Evolutionary conservation across 352 stramenopile species (phyloP), one percentile per base, ranked within the genome.

Genomic region (Pythium folliculosum): DNA sequence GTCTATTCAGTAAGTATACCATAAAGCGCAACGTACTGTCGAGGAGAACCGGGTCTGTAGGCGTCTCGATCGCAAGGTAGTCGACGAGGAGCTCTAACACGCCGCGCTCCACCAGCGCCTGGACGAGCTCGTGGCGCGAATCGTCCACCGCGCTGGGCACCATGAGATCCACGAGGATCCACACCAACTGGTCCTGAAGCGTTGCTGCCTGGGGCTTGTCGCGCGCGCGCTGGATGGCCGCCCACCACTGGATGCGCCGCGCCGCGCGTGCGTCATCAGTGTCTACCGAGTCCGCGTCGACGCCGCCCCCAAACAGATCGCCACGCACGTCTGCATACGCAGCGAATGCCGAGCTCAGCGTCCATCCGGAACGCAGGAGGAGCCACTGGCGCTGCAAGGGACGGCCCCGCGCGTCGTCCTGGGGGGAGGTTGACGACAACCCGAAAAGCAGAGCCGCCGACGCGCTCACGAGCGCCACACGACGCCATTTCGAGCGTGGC

Each of bases 1-100:
- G 8, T 40, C 3, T 2, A 40, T 10, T 21, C 40, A 47, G 14
- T n/a, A 47, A 19, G 8, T 1, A 30, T 43, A 4, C 19, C 16
- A 10, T 27, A 19, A 47, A 60, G 32, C 21, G 27, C 25, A n/a
- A 78, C 78, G 50, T 56, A 88, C 80, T 69, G 48, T 72, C 59
- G n/a, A 82, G 57, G 37, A 70, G 55, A 58, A 38, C 49, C 0
- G 51, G 57, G 21, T 87, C 77, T 1, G 69, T 75, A 5, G 76
- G 75, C 32, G 73, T 76, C 14, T 63, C 70, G 22, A 57, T 51
- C 3, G 77, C 69, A 21, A 75, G 58, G 50, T 78, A 79, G 21
- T 81, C 61, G 10, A 86, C 45, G 5, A 89, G n/a, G 25, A 86
- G 45, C 40, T 62, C 25, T 21, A 86, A 27, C 16, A 65, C 55